Conservation (phyloP, 345 rosid genomes). For the Syzygium aqueum region DNA sequence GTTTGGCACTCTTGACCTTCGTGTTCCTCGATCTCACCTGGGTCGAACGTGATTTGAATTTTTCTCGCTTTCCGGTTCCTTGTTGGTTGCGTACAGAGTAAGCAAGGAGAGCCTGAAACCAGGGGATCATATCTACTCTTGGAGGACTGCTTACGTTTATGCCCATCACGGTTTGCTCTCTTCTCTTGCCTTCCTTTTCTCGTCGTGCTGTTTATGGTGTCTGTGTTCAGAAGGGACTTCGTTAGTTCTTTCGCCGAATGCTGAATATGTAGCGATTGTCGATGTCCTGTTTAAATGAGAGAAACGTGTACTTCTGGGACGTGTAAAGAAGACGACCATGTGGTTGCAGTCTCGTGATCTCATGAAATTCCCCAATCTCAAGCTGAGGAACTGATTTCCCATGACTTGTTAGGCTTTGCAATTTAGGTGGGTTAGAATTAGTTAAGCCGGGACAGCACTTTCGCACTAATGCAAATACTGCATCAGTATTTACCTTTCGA, state of each 20-base stretch:
- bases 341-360: background rate
- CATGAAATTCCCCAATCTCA: background rate
- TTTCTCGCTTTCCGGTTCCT: background rate
- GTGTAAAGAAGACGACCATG: background rate
- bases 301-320: background rate
- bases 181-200: background rate
- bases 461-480: background rate
- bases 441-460: background rate
- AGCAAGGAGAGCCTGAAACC: slow-evolving; percentile 49
- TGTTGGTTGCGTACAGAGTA: slow-evolving; percentile 28
- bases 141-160: slow-evolving; percentile 86
- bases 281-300: background rate
- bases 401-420: background rate
- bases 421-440: background rate
- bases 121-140: slow-evolving; percentile 86
- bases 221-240: background rate
- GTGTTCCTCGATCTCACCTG: background rate
- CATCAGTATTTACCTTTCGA: background rate
- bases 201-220: background rate
- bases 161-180: slow-evolving; percentile 73
- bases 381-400: background rate
- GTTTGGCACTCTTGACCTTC: background rate
- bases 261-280: background rate
- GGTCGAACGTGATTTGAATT: background rate
- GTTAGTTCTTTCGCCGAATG: background rate